Percentiles rank a stretch among this genome's conserved stretches.
phyloP scores from a whole-genome alignment of 805 yeast genomes.

The Teunomyces pallodes region DNA sequence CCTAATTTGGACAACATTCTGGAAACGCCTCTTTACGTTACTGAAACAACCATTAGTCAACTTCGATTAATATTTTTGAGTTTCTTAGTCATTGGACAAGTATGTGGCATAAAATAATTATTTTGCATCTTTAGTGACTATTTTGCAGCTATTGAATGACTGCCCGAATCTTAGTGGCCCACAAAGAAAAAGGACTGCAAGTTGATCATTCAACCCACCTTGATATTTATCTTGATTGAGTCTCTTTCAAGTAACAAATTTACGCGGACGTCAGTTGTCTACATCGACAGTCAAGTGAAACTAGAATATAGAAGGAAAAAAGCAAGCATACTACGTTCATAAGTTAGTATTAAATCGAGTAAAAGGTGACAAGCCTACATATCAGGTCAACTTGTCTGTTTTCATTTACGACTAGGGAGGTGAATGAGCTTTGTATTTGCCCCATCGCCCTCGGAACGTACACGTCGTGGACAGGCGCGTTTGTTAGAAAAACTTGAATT shows the following conservation, averaged over 20 bases:
- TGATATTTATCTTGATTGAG: no score
- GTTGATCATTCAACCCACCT: no score
- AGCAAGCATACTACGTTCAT: no score
- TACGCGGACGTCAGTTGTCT: no score
- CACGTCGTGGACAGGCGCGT: slow-evolving; percentile 4
- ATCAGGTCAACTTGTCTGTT: no score
- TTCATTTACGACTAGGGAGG: no score
- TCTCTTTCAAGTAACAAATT: no score
- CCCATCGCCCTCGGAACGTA: neutral
- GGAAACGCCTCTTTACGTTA: neutral
- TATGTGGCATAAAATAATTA: neutral
- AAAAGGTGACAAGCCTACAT: no score
- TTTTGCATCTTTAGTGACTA: neutral
- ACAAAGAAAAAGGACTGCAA: neutral
- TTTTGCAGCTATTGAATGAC: neutral
- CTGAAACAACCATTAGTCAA: neutral
- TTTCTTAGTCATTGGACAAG: neutral
- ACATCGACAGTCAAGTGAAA: no score
- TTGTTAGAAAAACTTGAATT: slow-evolving; percentile 1
- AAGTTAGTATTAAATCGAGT: no score
- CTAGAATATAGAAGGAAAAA: no score
- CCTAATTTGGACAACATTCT: neutral
- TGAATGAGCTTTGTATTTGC: neutral
- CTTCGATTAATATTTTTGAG: neutral
- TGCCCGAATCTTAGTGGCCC: neutral